Evolutionary conservation across 1,139 yeast genomes (phyloP), one percentile per base, ranked within the genome.

Genomic region (Kurtzmaniella natalensis): DNA sequence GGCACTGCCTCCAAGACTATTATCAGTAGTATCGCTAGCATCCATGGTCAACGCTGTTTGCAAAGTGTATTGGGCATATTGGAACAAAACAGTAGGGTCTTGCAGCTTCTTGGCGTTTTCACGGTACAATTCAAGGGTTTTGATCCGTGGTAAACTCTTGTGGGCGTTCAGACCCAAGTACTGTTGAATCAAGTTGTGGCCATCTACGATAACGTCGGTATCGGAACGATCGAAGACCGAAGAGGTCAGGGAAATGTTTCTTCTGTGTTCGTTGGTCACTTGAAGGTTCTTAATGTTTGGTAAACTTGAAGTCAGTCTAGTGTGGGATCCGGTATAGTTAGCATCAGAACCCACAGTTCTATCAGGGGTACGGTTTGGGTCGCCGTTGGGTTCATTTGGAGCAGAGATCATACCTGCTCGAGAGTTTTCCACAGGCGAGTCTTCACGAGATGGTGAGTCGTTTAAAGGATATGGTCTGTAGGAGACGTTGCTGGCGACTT

Each of bases 1-100:
- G 7, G 14, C 21, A 29, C 42, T 46, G 4, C 45, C 45, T 15
- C 19, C 20, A 18, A 37, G n/a, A 13, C 28, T 19, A 6, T 30
- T 34, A 19, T 24, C 18, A 3, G 21, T 8, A 16, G 16, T 37
- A 2, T 35, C 42, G 7, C 46, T 48, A 15, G 51, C 48, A 31
- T 74, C 78, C 46, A 78, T 64, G 18, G 79, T 59, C 43, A 86
- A 65, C 2, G 94, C 95, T 1, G 94, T 84, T 56, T 86, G 94
- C 35, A 87, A 64, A 82, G 85, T 81, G 55, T 84, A 86, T 59
- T 88, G 95, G 1, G 96, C 96, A 53, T 86, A 88, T 51, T 87
- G 92, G 57, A 87, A 87, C 48, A 88, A 74, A 14, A 86, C 82
- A 18, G 76, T 78, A 1, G 96, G 95, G 51, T 89, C 96, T 50